Base-by-base conservation (phyloP, 2,329 filamentous ascomycete genomes). In the Cercospora brassicicola region DNA sequence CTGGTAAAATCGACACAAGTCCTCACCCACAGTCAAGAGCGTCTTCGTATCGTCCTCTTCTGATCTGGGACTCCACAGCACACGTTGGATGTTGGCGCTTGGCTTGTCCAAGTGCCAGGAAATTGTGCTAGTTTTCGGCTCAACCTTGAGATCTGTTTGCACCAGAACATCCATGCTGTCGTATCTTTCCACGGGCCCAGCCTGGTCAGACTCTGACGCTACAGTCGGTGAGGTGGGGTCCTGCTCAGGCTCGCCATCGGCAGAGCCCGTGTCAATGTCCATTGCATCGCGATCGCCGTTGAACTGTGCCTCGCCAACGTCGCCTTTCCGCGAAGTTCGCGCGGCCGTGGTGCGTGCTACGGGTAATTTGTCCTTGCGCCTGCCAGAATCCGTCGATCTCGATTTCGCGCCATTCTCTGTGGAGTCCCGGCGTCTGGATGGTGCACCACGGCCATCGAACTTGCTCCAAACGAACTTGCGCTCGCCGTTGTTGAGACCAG, bases 261-360 rank as follows among this genome's bases (percentile, higher is more conserved):
- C 74, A 15, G 76, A 75, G 2, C 68, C 71, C 13, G 69, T 72
- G 61, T 78, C 83, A 6, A 84, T 73, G 18, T 84, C 82, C 81
- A 84, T 84, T 64, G 78, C 79, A 69, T 84, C 77, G 31, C 71
- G 62, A 30, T 76, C 81, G 67, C 81, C 82, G 71, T 84, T 83
- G 65, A 79, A 67, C 33, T 81, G 78, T 11, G 75, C 65, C 13
- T 72, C 69, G 42, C 71, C 75, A 7, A 72, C 75, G 64, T 78
- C 76, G 64, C 75, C 78, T 59, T 74, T 73, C 15, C 78, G 71
- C 59, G 75, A 74, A 39, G 76, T 72, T 68, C 79, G 78, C 8
- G 76, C 69, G n/a, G 73, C 69, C 5, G 76, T 74, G 18, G 74
- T 72, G 30, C 73, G 68, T 67, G 71, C 70, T 2, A 33, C 71